Evolutionary conservation across 805 yeast species (phyloP).

Genomic region (Saccharomycodes ludwigii): DNA sequence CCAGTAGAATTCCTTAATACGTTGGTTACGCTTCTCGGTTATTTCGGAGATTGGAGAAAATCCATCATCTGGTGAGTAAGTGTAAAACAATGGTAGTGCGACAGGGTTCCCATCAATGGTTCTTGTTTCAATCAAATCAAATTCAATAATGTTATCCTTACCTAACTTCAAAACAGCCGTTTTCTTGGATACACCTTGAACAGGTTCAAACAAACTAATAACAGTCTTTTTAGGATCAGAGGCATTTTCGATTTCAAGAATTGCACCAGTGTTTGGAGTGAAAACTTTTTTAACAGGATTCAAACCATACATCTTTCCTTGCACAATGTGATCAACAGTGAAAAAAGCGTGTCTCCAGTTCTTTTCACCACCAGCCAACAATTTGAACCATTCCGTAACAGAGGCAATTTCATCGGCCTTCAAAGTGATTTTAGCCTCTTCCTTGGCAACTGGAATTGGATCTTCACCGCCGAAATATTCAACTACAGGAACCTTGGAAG

Average conservation of each 20-base stretch:
- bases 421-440: constrained; percentile 23
- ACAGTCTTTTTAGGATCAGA: constrained; percentile 41
- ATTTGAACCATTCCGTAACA: constrained; percentile 52
- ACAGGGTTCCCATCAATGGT: constrained; percentile 66
- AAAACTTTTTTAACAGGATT: constrained; percentile 76
- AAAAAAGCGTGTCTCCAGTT: constrained; percentile 91
- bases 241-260: constrained; percentile 47
- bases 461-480: constrained; percentile 76
- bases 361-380: constrained; percentile 65
- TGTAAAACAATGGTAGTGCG: constrained; percentile 65
- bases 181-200: constrained; percentile 57
- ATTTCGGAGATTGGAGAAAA: constrained; percentile 89
- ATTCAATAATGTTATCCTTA: constrained; percentile 42
- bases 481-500: constrained; percentile 65
- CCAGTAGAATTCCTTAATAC: constrained; percentile 97
- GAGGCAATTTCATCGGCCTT: constrained; percentile 27
- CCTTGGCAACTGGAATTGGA: constrained; percentile 27
- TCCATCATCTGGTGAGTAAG: constrained; percentile 76
- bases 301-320: constrained; percentile 64
- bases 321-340: constrained; percentile 68
- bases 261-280: constrained; percentile 44
- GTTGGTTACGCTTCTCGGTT: constrained; percentile 78
- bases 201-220: constrained; percentile 54
- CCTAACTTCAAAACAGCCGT: constrained; percentile 49
- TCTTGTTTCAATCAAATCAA: constrained; percentile 78